Conservation (phyloP, 1,284 basidiomycete species). For the Kalmanozyma brasiliensis region DNA sequence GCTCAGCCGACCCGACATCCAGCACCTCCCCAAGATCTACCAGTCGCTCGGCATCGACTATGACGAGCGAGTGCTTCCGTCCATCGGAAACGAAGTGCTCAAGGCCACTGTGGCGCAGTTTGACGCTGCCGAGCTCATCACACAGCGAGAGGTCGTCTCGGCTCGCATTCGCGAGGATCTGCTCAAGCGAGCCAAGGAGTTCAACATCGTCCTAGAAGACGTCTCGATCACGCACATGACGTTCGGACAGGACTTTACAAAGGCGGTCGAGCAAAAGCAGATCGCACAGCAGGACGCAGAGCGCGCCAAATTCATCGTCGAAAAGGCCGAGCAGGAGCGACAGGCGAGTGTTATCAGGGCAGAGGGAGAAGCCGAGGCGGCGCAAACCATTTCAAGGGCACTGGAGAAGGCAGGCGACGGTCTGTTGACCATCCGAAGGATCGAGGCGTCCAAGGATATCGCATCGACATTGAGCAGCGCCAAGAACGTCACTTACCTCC, state of each 20-base stretch:
- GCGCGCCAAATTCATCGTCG: conserved; percentile 97
- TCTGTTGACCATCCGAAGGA: conserved; percentile 92
- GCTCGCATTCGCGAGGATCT: conserved; percentile 94
- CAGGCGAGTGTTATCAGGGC: conserved; percentile 97
- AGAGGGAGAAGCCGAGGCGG: conserved; percentile 96
- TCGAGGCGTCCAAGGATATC: conserved; percentile 97
- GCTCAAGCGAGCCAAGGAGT: conserved; percentile 91
- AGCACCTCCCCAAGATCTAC: conserved; percentile 91
- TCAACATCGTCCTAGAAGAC: conserved; percentile 95
- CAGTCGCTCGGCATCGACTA: conserved; percentile 94
- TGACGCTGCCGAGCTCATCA: conserved; percentile 94
- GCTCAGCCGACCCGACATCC: conserved; percentile 88
- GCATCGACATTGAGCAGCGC: conserved; percentile 70
- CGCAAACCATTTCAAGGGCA: conserved; percentile 84
- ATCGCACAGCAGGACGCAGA: conserved; percentile 94
- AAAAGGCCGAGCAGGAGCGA: conserved; percentile 95
- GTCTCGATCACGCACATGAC: conserved; percentile 84
- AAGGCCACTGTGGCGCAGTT: conserved; percentile 99
- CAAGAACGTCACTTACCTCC: conserved; percentile 70
- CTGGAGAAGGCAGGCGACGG: conserved; percentile 94
- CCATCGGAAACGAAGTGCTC: conserved; percentile 89
- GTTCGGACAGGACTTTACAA: conserved; percentile 73
- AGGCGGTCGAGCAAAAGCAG: conserved; percentile 97
- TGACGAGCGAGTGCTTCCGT: conserved; percentile 84
- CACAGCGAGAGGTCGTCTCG: conserved; percentile 77